Base-by-base conservation (phyloP, 2,329 filamentous ascomycete genomes). In the Myriosclerotinia curreyana region DNA sequence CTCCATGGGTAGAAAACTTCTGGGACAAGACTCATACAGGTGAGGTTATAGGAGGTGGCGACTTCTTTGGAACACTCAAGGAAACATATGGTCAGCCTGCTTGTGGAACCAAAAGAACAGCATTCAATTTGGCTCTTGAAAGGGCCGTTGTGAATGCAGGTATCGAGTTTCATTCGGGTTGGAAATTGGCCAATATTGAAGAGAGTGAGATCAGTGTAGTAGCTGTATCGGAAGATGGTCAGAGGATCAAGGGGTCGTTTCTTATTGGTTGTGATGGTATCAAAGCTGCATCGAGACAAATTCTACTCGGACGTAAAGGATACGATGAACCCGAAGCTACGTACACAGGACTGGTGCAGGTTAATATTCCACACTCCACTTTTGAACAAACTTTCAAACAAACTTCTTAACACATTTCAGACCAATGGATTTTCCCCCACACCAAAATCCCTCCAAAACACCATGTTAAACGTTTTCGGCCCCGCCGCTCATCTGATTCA, bases 241-340 rank as follows among this genome's bases (percentile, higher is more conserved):
- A 49, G 31, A 60, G 49, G 20, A 51, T 64, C 34, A 49, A 60
- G 42, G 66, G 62, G 14, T 51, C 34, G 7, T 66, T 67, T 42
- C 59, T 67, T 1, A 51, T 67, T 25, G 66, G 66, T n/a, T 67
- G 66, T 50, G 65, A 67, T 61, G 66, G 66, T 28, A 64, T 67
- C 28, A 62, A 50, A 42, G 48, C 61, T 49, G 49, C 28, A 2
- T 58, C 65, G 2, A 62, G 66, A 44, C 22, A 42, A n/a, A 40
- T 64, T 20, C 12, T 67, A 28, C 53, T 65, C 12, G 44, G 15
- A 15, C 49, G 48, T 3, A 42, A 60, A 42, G 54, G 60, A 12
- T 31, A 60, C 11, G 20, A 46, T 22, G 64, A 64, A 9, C 59
- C 49, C 3, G 54, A 56, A 51, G 60, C 64, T n/a, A 28, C 60